Evolutionary conservation across 176 grass and related monocot species (phyloP).

Genomic region (Saccharum officinarum): DNA sequence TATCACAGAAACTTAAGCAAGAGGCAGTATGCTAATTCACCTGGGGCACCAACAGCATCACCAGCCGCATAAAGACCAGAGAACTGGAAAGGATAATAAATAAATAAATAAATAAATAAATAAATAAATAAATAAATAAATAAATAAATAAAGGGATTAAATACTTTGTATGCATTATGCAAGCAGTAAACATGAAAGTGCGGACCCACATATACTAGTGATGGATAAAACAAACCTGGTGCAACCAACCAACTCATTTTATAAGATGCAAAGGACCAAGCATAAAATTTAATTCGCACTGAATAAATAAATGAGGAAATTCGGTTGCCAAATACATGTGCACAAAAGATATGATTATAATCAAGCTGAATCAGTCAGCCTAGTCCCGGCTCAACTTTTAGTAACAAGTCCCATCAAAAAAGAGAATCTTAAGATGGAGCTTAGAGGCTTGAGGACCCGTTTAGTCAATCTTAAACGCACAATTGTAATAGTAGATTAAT

Average conservation of each 20-base stretch:
- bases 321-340: background rate
- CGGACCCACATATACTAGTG: background rate
- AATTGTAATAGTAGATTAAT: background rate
- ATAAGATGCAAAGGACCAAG: background rate
- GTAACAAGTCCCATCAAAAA: background rate
- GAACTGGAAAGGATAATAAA: constrained; percentile 56
- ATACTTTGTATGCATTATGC: constrained; percentile 9
- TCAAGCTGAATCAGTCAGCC: background rate
- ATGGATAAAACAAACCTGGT: background rate
- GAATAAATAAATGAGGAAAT: background rate
- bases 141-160: constrained; percentile 18
- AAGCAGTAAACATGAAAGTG: constrained; percentile 42
- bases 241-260: constrained; percentile 29
- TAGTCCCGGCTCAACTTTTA: background rate
- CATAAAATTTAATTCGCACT: constrained; percentile 3
- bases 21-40: constrained; percentile 43
- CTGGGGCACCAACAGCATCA: constrained; percentile 61
- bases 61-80: constrained; percentile 73
- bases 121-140: background rate
- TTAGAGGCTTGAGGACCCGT: background rate
- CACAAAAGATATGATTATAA: background rate
- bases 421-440: background rate
- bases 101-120: background rate
- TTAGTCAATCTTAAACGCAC: background rate
- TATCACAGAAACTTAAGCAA: constrained; percentile 6